Base-by-base conservation (phyloP, 1,284 basidiomycete species). In the Pulveroboletus sp. region DNA sequence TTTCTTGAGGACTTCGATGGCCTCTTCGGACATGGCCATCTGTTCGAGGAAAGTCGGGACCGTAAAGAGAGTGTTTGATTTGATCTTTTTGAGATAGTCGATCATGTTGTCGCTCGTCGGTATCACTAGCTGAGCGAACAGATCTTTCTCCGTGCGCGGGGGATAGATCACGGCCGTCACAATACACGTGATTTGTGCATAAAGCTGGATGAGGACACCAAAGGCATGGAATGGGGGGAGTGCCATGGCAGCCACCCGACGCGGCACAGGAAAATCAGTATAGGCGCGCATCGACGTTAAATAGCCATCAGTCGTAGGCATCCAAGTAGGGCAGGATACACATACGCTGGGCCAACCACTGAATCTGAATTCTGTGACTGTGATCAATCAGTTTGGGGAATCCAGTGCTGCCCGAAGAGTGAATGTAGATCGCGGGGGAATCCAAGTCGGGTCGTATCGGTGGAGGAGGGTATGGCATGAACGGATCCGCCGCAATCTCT, bases 221-320 rank as follows among this genome's bases (percentile, higher is more conserved):
- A 33, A 54, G 3, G 16, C 36, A 13, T 65, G 64, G 36, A 66
- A 66, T 4, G 64, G 15, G 24, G 62, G 62, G 11, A 66, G 44
- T 6, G 37, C 43, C 64, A 63, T 64, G 8, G 19, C 54, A n/a
- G 58, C 62, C 5, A 65, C 17, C 11, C 62, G 63, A 46, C 17
- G 16, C 15, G 36, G 36, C 7, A 6, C 15, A 37, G 36, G 15
- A 37, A 37, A 37, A 13, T 37, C 36, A 15, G 36, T 2, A 37
- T 37, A 37, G 4, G 16, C 15, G 15, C 15, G 13, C 15, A 15
- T 37, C 6, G 36, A 17, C 36, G 36, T 6, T 37, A 37, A 37
- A 37, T 7, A 37, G 13, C 16, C 16, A 37, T 13, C 15, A 16
- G 36, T 12, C 15, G 11, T 1, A 16, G 6, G 15, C 36, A 13